phyloP scores from a whole-genome alignment of 352 stramenopile genomes.

The Phytopythium delawarense region DNA sequence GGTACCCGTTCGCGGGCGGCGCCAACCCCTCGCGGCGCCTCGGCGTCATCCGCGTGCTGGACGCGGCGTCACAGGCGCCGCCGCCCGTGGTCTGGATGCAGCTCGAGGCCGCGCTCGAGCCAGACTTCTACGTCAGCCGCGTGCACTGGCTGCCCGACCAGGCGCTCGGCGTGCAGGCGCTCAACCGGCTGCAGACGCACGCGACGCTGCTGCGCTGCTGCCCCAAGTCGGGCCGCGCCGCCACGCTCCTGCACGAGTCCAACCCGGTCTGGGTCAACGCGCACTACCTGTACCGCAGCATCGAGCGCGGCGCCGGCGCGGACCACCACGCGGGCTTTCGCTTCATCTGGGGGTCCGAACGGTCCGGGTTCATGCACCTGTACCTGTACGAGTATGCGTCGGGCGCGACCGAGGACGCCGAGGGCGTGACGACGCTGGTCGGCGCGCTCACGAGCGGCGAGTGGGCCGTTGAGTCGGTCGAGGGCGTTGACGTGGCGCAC shows the following conservation, averaged over 20 bases:
- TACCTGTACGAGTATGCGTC: conserved; percentile 93
- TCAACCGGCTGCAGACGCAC: conserved; percentile 82
- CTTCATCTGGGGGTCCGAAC: conserved; percentile 94
- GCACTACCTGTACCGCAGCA: conserved; percentile 91
- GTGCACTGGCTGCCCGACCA: conserved; percentile 95
- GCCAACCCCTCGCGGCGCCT: conserved; percentile 89
- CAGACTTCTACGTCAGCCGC: conserved; percentile 90
- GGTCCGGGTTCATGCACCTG: conserved; percentile 92
- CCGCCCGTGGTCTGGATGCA: conserved; percentile 66
- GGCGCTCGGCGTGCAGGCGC: conserved; percentile 86
- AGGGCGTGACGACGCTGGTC: conserved; percentile 31
- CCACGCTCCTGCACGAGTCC: conserved; percentile 86
- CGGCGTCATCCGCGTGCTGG: conserved; percentile 55
- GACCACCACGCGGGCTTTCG: conserved; percentile 85
- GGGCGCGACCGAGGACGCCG: conserved; percentile 11
- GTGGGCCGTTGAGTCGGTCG: conserved; percentile 81
- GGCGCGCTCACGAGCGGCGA: conserved; percentile 59
- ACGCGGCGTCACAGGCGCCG: conserved; percentile 18
- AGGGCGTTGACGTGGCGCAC: conserved; percentile 72
- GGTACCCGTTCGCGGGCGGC: conserved; percentile 92
- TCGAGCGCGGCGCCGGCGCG: conserved; percentile 30
- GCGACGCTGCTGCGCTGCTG: conserved; percentile 80
- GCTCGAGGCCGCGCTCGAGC: conserved; percentile 33
- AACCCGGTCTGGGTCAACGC: conserved; percentile 94
- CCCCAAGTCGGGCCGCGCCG: conserved; percentile 47